Evolutionary conservation across 257 asterid genomes (phyloP).

Genomic region (Solanum pennellii): DNA sequence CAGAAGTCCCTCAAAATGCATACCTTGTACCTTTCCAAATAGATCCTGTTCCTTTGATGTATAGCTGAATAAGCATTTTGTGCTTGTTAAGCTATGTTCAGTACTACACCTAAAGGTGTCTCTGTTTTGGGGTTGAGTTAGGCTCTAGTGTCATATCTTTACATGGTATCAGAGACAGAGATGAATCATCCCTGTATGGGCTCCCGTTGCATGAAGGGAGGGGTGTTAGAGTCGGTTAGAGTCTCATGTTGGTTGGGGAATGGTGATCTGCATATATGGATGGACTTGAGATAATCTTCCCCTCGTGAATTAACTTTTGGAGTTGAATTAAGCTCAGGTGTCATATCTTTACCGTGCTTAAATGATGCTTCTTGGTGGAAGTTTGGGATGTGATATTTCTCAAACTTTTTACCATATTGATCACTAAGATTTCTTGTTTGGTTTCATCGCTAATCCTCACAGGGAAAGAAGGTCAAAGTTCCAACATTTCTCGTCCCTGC

Average conservation of each 20-base stretch:
- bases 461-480: conserved; percentile 91
- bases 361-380: not conserved
- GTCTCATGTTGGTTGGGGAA: not conserved
- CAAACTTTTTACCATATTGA: not conserved
- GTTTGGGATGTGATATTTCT: not conserved
- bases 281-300: not conserved
- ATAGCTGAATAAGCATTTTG: not conserved
- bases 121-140: not conserved
- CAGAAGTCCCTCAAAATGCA: not conserved
- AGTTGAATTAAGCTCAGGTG: not conserved
- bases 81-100: not conserved
- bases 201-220: not conserved
- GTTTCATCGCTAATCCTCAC: not conserved
- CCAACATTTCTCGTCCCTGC: conserved; percentile 96
- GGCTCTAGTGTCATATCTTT: not conserved
- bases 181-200: not conserved
- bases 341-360: not conserved
- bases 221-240: not conserved
- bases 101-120: not conserved
- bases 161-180: not conserved
- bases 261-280: not conserved
- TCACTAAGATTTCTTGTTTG: not conserved
- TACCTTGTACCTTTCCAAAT: not conserved
- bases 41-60: not conserved
- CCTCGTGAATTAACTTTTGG: not conserved